These are phyloP conservation scores for Lasiosphaeriaceae sp. DNA, from an alignment of 495 filamentous ascomycete genomes.

Conservation along the genomic window DNA sequence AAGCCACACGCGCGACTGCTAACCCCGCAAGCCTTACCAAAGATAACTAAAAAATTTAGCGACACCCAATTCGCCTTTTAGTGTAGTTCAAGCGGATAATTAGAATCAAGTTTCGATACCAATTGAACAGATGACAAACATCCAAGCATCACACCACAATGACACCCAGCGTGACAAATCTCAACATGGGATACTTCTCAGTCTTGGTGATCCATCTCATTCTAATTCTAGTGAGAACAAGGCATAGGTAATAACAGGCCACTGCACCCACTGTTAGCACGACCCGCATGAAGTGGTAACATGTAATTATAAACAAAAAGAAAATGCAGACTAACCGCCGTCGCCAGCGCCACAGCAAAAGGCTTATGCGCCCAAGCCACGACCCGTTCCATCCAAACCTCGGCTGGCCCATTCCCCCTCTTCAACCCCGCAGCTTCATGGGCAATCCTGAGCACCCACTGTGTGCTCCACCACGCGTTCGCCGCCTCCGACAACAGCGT, in stretches of 20 bases:
- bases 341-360: slow-evolving; percentile 8
- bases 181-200: too few species aligned
- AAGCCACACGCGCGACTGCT: slow-evolving; percentile 1
- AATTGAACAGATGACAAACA: too few species aligned
- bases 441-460: slow-evolving; percentile 13
- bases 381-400: slow-evolving; percentile 13
- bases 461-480: slow-evolving; percentile 18
- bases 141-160: too few species aligned
- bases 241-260: neutral
- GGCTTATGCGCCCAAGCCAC: slow-evolving; percentile 8
- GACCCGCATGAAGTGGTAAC: too few species aligned
- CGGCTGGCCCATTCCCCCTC: neutral
- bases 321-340: slow-evolving; percentile 3
- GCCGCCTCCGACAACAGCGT: slow-evolving; percentile 11
- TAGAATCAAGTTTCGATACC: too few species aligned
- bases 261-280: neutral
- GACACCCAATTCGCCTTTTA: slow-evolving; percentile 4
- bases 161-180: too few species aligned
- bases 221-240: too few species aligned
- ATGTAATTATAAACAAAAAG: neutral
- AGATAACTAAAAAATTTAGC: slow-evolving; percentile 4
- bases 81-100: too few species aligned
- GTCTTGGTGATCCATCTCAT: too few species aligned
- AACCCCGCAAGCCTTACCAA: neutral
- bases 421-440: slow-evolving; percentile 11